Base-by-base conservation (phyloP, 495 filamentous ascomycete genomes). In the Tuber calosporum region DNA sequence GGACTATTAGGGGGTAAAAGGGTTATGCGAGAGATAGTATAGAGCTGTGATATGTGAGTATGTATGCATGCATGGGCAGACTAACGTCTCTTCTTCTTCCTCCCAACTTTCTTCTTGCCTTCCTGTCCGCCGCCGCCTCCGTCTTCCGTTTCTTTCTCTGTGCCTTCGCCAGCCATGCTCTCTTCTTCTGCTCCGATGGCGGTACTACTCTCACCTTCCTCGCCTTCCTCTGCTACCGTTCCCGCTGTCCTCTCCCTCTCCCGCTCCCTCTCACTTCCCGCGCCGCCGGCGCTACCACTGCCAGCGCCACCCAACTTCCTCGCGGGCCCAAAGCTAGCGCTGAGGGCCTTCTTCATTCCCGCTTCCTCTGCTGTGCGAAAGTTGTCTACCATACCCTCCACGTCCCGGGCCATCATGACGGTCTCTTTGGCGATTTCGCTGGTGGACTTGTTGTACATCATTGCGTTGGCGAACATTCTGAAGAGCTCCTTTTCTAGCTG, bases 401-500 rank as follows among this genome's bases (percentile, higher is more conserved):
- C 85, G 42, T 82, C 76, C 71, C 81, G 72, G 17, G 77, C 80
- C 80, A 82, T 82, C 67, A 78, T 69, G 39, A 79, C 53, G 26
- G 80, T 82, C 70, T 82, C 80, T 22, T 76, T 79, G 40, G 75
- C 80, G 38, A 82, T 82, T 67, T 82, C 80, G 20, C 77, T 82
- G 4, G 72, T 75, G 39, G 74, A 77, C 79, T 82, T 82, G 76
- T 98, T 99, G 86, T 93, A 99, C 95, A 98, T 97, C 80, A 97
- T 89, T 20, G 94, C 94, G 79, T 99, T 99, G 69, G 92, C 90
- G 80, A 97, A 97, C 91, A 98, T 97, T 78, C 94, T 91, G 75
- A 95, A 93, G n/a, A 99, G 83, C 81, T 97, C 94, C 76, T 94
- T 93, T 81, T 99, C 95, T 20, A 99, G 85, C 81, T 99, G 95